phyloP scores from a whole-genome alignment of 2,329 filamentous ascomycete genomes.

The Aspergillus fischeri region DNA sequence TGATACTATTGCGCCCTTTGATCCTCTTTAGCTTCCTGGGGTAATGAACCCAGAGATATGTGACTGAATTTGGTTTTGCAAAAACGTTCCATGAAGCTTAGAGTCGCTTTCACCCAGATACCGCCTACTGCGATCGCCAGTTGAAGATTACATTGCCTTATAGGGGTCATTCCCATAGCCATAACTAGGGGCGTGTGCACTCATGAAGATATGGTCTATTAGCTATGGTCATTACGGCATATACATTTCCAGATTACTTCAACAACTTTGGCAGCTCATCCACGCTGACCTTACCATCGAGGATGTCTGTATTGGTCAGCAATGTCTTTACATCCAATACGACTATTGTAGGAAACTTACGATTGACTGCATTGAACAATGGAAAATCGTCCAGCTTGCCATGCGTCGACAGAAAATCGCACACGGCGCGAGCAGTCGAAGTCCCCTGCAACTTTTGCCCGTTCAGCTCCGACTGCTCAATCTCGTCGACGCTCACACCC shows the following conservation, averaged over 20 bases:
- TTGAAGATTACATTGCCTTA: neutral
- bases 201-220: neutral
- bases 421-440: constrained; percentile 11
- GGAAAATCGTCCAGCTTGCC: constrained; percentile 11
- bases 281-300: constrained; percentile 1
- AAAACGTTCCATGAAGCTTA: neutral
- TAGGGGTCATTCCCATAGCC: neutral
- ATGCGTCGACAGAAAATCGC: constrained; percentile 11
- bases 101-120: neutral
- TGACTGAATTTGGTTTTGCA: neutral
- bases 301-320: neutral
- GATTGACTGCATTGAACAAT: constrained; percentile 9
- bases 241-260: neutral
- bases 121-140: neutral
- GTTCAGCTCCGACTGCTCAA: constrained; percentile 15
- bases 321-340: too few species aligned
- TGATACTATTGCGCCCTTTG: constrained; percentile 26
- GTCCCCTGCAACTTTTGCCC: constrained; percentile 16
- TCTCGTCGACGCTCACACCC: constrained; percentile 13
- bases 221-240: neutral
- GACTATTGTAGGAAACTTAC: neutral
- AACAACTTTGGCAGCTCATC: constrained; percentile 2
- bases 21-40: constrained; percentile 18
- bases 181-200: too few species aligned
- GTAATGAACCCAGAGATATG: neutral